Conservation (phyloP, 2,329 filamentous ascomycete genomes). For the Spiromastix sp. region DNA sequence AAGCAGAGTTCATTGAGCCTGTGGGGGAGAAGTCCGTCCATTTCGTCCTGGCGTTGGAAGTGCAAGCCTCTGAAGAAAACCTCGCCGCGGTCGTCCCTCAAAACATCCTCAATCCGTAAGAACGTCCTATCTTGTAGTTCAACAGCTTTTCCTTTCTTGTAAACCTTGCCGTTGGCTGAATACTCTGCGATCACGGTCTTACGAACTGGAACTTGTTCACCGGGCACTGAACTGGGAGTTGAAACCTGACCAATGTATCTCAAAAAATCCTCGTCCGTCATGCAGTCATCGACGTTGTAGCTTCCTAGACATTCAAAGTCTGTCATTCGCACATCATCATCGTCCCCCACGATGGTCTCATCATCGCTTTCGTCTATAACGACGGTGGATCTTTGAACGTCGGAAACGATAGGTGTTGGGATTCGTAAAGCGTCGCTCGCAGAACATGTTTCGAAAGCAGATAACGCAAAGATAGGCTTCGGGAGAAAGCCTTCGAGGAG, state of each 20-base stretch:
- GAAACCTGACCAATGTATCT: constrained; percentile 7
- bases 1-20: constrained; percentile 37
- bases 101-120: constrained; percentile 30
- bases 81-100: constrained; percentile 9
- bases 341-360: constrained; percentile 1
- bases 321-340: no score
- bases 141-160: constrained; percentile 22
- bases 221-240: neutral
- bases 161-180: constrained; percentile 13
- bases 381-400: neutral
- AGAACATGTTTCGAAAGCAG: no score
- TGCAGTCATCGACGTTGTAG: constrained; percentile 16
- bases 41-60: constrained; percentile 22
- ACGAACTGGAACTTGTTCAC: neutral
- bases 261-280: constrained; percentile 18
- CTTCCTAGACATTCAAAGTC: neutral
- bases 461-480: no score
- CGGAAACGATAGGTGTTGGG: no score
- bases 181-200: constrained; percentile 10
- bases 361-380: constrained; percentile 1
- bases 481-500: no score
- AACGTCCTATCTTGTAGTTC: constrained; percentile 31
- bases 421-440: no score
- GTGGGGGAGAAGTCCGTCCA: constrained; percentile 27
- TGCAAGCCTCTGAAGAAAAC: constrained; percentile 30